Evolutionary conservation across 2,329 filamentous ascomycete species (phyloP).

Genomic region (Aspergillus glaucus): DNA sequence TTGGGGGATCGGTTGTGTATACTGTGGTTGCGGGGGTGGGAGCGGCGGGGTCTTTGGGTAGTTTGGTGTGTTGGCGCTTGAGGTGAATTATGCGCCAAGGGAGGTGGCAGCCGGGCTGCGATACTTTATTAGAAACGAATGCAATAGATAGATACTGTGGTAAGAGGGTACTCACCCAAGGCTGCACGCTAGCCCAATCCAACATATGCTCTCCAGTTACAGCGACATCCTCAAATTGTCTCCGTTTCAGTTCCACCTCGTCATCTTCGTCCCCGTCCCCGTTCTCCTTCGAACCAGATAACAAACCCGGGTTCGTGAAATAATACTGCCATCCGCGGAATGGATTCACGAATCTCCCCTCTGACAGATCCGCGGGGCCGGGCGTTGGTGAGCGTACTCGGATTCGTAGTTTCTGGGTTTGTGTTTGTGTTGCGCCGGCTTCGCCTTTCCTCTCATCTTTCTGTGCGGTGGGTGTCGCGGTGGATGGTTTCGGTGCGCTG

Average conservation of each 20-base stretch:
- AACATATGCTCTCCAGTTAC: conserved; percentile 29
- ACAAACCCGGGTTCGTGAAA: conserved; percentile 29
- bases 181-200: conserved; percentile 18
- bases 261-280: conserved; percentile 10
- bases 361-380: conserved; percentile 14
- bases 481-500: conserved; percentile 19
- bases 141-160: too few species aligned
- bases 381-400: conserved; percentile 35
- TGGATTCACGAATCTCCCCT: conserved; percentile 35
- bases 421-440: neutral
- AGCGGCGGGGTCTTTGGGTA: conserved; percentile 11
- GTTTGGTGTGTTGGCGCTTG: conserved; percentile 28
- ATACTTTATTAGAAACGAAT: neutral
- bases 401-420: conserved; percentile 34
- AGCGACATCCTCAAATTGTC: conserved; percentile 32
- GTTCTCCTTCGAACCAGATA: conserved; percentile 11
- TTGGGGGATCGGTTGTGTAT: conserved; percentile 15
- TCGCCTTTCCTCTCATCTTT: conserved; percentile 1
- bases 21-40: conserved; percentile 15
- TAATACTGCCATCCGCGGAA: conserved; percentile 40
- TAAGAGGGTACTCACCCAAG: conserved; percentile 26
- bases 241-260: conserved; percentile 13
- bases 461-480: conserved; percentile 2
- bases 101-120: conserved; percentile 36
- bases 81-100: conserved; percentile 37